These are phyloP conservation scores for Volvox carteri DNA, from an alignment of 163 green algal species.

Conservation along the genomic window DNA sequence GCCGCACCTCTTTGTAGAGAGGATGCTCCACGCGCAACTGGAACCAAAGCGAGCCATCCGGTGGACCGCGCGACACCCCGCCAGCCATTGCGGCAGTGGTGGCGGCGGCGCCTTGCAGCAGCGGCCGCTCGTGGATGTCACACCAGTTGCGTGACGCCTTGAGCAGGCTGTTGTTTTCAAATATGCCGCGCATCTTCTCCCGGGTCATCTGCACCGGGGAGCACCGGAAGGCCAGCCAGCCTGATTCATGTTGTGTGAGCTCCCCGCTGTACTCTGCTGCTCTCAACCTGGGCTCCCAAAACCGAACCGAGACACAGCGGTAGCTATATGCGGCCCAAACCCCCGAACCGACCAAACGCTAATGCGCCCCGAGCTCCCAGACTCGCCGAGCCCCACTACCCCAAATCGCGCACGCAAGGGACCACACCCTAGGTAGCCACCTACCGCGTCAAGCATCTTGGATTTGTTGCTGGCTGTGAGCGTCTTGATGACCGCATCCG, in stretches of 20 bases:
- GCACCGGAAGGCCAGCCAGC: no score
- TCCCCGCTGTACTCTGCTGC: no score
- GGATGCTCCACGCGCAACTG: conserved; percentile 49
- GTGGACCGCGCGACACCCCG: conserved; percentile 3
- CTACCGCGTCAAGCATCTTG: conserved; percentile 46
- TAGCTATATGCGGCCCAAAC: no score
- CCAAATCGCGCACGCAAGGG: no score
- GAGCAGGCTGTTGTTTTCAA: conserved; percentile 45
- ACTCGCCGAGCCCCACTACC: no score
- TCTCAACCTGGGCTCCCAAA: no score
- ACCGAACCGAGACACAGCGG: no score
- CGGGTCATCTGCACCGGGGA: conserved; percentile 23
- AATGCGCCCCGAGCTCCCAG: no score
- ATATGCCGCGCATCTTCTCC: conserved; percentile 38
- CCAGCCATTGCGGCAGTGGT: neutral
- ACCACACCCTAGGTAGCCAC: no score
- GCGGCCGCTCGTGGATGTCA: conserved; percentile 52
- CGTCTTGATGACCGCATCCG: conserved; percentile 64
- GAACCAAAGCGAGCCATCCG: conserved; percentile 48
- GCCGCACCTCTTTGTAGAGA: conserved; percentile 1
- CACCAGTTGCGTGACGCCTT: conserved; percentile 54
- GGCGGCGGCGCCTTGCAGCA: conserved; percentile 25
- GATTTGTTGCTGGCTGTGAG: conserved; percentile 34
- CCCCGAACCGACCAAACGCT: no score
- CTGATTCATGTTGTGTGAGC: no score